These are phyloP conservation scores for Pyrenophora teres DNA, from an alignment of 2,329 filamentous ascomycete species.

Conservation along the genomic window DNA sequence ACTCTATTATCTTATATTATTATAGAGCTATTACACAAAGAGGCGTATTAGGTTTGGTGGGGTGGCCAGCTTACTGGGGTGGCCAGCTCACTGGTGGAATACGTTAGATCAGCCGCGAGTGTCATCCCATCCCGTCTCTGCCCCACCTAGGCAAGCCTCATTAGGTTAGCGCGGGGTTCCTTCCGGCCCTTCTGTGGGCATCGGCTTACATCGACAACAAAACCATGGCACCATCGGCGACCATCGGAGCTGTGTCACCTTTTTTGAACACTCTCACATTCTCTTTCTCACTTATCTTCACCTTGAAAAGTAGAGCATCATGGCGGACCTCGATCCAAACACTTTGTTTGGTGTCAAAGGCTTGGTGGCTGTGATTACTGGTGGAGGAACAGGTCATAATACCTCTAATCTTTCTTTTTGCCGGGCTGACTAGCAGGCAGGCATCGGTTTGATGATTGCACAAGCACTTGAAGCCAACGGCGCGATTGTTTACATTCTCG, in stretches of 20 bases:
- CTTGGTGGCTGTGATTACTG: slow-evolving; percentile 23
- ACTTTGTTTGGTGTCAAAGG: slow-evolving; percentile 21
- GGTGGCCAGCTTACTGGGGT: no score
- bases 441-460: slow-evolving; percentile 32
- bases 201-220: background rate
- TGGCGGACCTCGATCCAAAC: slow-evolving; percentile 9
- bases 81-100: no score
- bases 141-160: no score
- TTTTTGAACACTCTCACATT: background rate
- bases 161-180: no score
- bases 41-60: no score
- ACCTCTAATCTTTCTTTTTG: background rate
- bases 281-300: no score
- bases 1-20: no score
- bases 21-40: no score
- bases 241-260: no score
- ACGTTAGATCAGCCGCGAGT: no score
- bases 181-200: background rate
- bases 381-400: slow-evolving; percentile 21
- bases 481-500: slow-evolving; percentile 32
- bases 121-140: no score
- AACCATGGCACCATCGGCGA: background rate
- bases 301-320: background rate
- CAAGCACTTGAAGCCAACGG: slow-evolving; percentile 28
- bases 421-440: slow-evolving; percentile 4